Conservation (phyloP, 2,329 filamentous ascomycete genomes). For the Aspergillus sojae region DNA sequence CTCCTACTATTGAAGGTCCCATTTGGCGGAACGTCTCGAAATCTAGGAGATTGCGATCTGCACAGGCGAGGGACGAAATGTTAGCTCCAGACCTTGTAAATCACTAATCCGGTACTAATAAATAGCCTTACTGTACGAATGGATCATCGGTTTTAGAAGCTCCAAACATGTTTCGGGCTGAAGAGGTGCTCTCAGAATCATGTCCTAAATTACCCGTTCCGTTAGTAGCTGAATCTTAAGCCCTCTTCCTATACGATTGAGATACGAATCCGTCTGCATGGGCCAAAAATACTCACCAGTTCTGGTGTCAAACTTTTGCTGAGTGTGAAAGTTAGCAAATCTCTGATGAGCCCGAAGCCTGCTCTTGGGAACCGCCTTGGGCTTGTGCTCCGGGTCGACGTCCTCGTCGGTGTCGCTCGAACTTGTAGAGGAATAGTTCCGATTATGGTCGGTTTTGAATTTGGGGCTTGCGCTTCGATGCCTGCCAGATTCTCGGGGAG, state of each 20-base stretch:
- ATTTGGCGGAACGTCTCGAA: constrained; percentile 15
- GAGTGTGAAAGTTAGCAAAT: constrained; percentile 29
- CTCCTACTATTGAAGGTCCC: constrained; percentile 36
- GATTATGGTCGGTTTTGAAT: constrained; percentile 34
- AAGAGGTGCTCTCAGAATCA: constrained; percentile 34
- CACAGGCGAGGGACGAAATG: constrained; percentile 6
- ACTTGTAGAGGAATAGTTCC: constrained; percentile 40
- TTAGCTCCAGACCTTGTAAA: constrained; percentile 13
- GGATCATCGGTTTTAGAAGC: constrained; percentile 3
- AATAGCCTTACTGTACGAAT: constrained; percentile 14
- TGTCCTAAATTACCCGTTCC: constrained; percentile 30
- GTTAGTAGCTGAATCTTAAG: constrained; percentile 24
- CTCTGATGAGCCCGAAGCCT: constrained; percentile 36
- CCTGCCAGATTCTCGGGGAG: constrained; percentile 32
- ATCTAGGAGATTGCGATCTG: constrained; percentile 11
- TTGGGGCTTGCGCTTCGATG: constrained; percentile 51
- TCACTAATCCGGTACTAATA: not conserved
- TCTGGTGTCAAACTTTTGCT: constrained; percentile 26
- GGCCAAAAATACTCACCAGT: constrained; percentile 34
- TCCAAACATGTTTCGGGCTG: constrained; percentile 21
- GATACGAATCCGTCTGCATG: not conserved
- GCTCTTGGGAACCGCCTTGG: constrained; percentile 46
- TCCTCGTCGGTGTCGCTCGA: constrained; percentile 43
- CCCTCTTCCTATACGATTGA: not conserved
- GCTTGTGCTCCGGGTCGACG: constrained; percentile 29